Conservation (phyloP, 148 eudicot species). For the Rhododendron vialii region DNA sequence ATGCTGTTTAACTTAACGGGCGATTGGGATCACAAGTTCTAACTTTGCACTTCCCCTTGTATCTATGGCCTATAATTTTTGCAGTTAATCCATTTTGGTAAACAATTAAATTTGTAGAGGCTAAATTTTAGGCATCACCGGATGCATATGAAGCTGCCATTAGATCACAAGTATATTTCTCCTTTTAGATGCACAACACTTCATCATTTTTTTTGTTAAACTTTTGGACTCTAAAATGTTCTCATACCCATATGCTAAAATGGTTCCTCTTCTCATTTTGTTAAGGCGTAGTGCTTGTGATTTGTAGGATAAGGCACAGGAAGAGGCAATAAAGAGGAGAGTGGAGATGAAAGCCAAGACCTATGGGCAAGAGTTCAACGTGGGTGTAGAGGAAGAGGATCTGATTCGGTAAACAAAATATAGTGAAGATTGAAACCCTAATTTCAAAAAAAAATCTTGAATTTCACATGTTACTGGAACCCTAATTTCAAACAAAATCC, state of each 20-base stretch:
- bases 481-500: too few species aligned
- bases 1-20: not conserved
- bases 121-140: slow-evolving; percentile 80
- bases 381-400: too few species aligned
- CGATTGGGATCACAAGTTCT: not conserved
- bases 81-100: slow-evolving; percentile 77
- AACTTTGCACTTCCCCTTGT: not conserved
- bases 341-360: slow-evolving; percentile 54
- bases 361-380: too few species aligned
- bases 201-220: not conserved
- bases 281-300: not conserved
- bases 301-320: slow-evolving; percentile 59
- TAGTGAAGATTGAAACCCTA: too few species aligned
- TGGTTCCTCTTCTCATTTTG: not conserved
- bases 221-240: not conserved
- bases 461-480: too few species aligned
- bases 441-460: too few species aligned
- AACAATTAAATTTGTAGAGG: slow-evolving; percentile 67
- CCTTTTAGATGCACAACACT: not conserved
- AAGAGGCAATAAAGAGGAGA: slow-evolving; percentile 61
- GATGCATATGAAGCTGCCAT: slow-evolving; percentile 68
- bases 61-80: not conserved
- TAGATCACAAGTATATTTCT: slow-evolving; percentile 48
- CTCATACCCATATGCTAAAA: not conserved
- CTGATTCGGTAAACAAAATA: too few species aligned